Conservation (phyloP, 345 rosid genomes). For the Populus ilicifolia region DNA sequence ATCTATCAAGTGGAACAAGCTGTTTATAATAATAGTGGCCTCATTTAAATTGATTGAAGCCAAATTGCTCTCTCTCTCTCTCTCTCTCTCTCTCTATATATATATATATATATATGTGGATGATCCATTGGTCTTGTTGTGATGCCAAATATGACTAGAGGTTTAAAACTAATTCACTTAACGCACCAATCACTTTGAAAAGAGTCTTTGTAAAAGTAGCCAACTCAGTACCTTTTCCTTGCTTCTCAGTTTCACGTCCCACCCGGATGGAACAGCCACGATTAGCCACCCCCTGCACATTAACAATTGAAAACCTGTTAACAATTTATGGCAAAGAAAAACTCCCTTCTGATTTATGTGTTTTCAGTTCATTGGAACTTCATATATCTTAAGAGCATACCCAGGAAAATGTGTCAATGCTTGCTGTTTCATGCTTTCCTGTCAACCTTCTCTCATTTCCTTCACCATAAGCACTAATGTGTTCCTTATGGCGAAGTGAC, state of each 20-base stretch:
- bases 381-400: conserved; percentile 36
- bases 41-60: not conserved
- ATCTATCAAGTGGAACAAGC: no score
- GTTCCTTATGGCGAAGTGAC: conserved; percentile 81
- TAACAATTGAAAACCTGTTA: not conserved
- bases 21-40: no score
- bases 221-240: conserved; percentile 66
- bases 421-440: conserved; percentile 96
- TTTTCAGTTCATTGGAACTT: not conserved
- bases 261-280: conserved; percentile 96
- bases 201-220: not conserved
- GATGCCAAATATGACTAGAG: not conserved
- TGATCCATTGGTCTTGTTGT: not conserved
- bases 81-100: no score
- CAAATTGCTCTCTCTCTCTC: not conserved
- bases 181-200: not conserved
- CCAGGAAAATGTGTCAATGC: conserved; percentile 88
- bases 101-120: not conserved
- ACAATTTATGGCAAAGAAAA: not conserved
- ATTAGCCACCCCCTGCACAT: conserved; percentile 83
- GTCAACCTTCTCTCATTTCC: conserved; percentile 97
- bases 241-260: conserved; percentile 91
- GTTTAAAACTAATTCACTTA: not conserved
- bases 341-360: not conserved
- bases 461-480: conserved; percentile 94